Percentiles rank a stretch among this genome's conserved stretches.
phyloP scores from a whole-genome alignment of 208 protist species.

The Trypanosoma lewisi region DNA sequence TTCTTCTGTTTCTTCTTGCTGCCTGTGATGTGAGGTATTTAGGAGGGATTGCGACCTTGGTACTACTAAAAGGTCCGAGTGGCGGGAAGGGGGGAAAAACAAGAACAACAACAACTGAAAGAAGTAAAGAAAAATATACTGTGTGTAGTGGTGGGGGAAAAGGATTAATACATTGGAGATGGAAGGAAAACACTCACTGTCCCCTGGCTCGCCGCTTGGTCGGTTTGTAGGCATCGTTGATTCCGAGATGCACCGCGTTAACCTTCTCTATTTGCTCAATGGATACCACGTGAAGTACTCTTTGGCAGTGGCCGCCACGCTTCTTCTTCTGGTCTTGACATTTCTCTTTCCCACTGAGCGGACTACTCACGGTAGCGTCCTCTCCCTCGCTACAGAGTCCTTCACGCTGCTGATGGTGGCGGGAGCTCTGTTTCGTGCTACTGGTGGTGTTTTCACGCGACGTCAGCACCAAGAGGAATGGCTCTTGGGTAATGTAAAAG shows the following conservation, averaged over 20 bases:
- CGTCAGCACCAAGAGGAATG: conserved; percentile 15
- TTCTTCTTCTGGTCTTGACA: conserved; percentile 17
- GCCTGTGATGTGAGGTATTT: too few relatives aligned
- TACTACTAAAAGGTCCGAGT: too few relatives aligned
- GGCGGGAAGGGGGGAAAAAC: too few relatives aligned
- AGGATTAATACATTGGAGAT: too few relatives aligned
- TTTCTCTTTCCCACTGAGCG: conserved; percentile 6
- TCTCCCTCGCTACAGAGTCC: conserved; percentile 8
- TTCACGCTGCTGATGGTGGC: conserved; percentile 14
- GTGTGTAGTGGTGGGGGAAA: not conserved
- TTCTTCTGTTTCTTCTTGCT: not conserved
- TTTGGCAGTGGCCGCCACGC: not conserved
- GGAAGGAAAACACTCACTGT: conserved; percentile 1
- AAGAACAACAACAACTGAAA: too few relatives aligned
- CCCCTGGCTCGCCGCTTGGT: not conserved
- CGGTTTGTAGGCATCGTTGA: conserved; percentile 14
- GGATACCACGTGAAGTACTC: conserved; percentile 22
- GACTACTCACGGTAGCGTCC: conserved; percentile 1
- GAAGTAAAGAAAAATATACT: not conserved
- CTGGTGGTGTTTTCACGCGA: conserved; percentile 14
- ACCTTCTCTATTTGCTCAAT: conserved; percentile 13
- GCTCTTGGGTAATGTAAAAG: conserved; percentile 11
- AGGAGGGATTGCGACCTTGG: too few relatives aligned
- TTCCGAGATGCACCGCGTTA: conserved; percentile 22
- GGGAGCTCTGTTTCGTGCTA: conserved; percentile 11